Conservation (phyloP, 208 protist species). For the Strigomonas culicis region DNA sequence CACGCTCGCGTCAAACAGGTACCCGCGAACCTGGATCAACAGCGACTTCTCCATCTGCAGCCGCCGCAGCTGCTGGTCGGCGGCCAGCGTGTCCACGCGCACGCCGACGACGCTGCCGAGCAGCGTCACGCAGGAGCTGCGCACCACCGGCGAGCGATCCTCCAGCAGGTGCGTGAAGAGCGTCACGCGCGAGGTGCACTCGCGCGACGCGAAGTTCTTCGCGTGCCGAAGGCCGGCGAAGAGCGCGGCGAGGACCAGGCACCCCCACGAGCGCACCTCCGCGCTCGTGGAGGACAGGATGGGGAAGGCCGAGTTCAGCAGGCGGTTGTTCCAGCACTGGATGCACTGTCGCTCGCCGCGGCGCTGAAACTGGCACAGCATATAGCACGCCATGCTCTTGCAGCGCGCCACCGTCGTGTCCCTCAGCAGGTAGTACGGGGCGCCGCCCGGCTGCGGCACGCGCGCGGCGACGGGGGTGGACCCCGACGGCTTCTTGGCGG, state of each 20-base stretch:
- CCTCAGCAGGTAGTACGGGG: slow-evolving; percentile 61
- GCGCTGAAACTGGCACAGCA: slow-evolving; percentile 84
- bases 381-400: slow-evolving; percentile 92
- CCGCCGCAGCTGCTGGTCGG: slow-evolving; percentile 62
- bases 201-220: slow-evolving; percentile 67
- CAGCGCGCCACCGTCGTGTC: slow-evolving; percentile 62
- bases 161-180: slow-evolving; percentile 73
- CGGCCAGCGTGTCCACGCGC: slow-evolving; percentile 44
- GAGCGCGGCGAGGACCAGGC: slow-evolving; percentile 70
- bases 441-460: slow-evolving; percentile 16
- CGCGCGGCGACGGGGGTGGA: background rate
- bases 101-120: slow-evolving; percentile 74
- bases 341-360: slow-evolving; percentile 64
- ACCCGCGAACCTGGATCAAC: slow-evolving; percentile 70
- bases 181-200: slow-evolving; percentile 69
- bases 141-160: slow-evolving; percentile 83
- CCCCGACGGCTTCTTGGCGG: slow-evolving; percentile 3
- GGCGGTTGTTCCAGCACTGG: slow-evolving; percentile 74
- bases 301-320: slow-evolving; percentile 75
- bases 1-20: slow-evolving; percentile 84
- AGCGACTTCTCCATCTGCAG: slow-evolving; percentile 87
- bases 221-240: slow-evolving; percentile 68
- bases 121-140: slow-evolving; percentile 83
- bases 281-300: slow-evolving; percentile 52
- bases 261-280: slow-evolving; percentile 83